A percentile compares a stretch with the other conserved stretches of the same genome.
Conservation (phyloP, 495 filamentous ascomycete species). For the Penicillium fimorum region DNA sequence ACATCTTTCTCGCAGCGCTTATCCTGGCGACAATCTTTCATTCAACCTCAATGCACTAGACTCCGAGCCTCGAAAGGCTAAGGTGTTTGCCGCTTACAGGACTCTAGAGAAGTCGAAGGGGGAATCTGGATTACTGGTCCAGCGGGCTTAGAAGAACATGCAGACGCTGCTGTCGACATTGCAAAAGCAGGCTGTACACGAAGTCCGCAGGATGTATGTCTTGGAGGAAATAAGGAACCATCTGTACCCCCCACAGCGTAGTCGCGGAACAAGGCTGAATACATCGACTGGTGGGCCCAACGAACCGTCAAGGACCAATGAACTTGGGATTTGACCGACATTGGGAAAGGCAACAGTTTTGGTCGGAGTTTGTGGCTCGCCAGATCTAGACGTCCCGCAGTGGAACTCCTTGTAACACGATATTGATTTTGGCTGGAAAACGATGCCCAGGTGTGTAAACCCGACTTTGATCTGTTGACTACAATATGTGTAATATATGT, state of each 20-base stretch:
- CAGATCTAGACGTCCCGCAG: constrained; percentile 26
- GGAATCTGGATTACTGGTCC: constrained; percentile 22
- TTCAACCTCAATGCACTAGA: constrained; percentile 27
- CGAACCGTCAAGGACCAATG: too few species aligned
- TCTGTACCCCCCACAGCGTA: background rate
- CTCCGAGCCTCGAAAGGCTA: constrained; percentile 21
- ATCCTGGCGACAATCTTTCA: constrained; percentile 31
- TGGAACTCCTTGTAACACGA: constrained; percentile 28
- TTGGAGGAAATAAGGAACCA: background rate
- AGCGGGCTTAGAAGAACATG: constrained; percentile 27
- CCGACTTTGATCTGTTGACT: background rate
- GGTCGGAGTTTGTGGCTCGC: constrained; percentile 27
- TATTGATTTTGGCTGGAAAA: constrained; percentile 18
- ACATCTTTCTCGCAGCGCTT: constrained; percentile 32
- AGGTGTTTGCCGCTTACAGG: constrained; percentile 26
- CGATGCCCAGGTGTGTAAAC: background rate
- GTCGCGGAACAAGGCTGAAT: too few species aligned
- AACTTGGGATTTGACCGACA: constrained; percentile 3
- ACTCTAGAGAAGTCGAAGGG: constrained; percentile 23
- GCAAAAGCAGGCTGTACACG: constrained; percentile 14
- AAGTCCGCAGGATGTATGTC: background rate
- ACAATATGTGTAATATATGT: background rate
- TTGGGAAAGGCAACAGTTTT: constrained; percentile 25
- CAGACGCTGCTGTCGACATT: constrained; percentile 30
- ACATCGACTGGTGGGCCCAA: too few species aligned